phyloP scores from a whole-genome alignment of 306 rosid species.

The Trifolium pratense region DNA sequence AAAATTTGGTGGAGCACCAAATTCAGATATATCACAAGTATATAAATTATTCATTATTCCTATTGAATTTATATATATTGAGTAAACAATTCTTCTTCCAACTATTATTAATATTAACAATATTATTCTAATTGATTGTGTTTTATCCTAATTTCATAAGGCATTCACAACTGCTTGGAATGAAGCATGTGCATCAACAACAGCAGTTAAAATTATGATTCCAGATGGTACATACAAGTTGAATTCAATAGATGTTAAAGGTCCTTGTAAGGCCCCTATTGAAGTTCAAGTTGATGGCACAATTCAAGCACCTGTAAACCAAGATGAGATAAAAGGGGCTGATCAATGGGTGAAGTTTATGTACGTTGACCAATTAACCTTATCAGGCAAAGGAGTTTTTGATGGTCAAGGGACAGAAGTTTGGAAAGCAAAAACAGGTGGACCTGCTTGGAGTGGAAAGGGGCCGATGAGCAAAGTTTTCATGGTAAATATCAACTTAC shows the following conservation, averaged over 20 bases:
- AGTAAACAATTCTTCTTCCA: background rate
- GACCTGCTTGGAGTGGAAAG: background rate
- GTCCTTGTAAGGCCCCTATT: conserved; percentile 38
- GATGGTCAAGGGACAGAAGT: conserved; percentile 29
- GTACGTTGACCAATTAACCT: background rate
- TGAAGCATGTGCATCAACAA: conserved; percentile 29
- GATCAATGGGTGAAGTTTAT: conserved; percentile 1
- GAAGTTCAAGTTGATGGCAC: conserved; percentile 33
- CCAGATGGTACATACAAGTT: conserved; percentile 8
- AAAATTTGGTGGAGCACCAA: conserved; percentile 38
- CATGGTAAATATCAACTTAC: background rate
- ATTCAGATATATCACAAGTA: conserved; percentile 32
- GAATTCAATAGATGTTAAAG: background rate
- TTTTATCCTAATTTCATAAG: background rate
- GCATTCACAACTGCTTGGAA: conserved; percentile 29
- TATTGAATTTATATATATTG: background rate
- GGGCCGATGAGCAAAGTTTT: background rate
- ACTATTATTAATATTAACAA: too few species aligned
- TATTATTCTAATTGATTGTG: background rate
- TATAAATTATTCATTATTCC: background rate
- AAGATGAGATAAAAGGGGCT: background rate
- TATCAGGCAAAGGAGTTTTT: conserved; percentile 33
- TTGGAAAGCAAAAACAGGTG: conserved; percentile 24
- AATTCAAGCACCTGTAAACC: conserved; percentile 19
- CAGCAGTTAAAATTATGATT: conserved; percentile 3